Evolutionary conservation across 352 stramenopile genomes (phyloP).

Genomic region (Phytopythium cucurbitacearum): DNA sequence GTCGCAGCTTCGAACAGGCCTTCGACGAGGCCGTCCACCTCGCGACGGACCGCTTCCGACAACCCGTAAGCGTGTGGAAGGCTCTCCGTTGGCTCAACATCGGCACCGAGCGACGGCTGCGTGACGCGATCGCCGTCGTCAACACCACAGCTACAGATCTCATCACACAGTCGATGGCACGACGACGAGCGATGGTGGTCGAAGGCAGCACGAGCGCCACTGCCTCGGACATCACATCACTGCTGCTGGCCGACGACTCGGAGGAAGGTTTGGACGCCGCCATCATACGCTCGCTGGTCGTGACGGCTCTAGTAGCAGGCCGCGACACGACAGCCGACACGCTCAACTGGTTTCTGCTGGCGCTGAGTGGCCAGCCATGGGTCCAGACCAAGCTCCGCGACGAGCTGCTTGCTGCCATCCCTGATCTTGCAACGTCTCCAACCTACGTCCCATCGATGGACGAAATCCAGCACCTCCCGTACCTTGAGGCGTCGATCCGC

Average conservation of each 20-base stretch:
- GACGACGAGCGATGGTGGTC: background rate
- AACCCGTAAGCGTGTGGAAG: conserved; percentile 16
- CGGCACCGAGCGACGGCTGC: conserved; percentile 17
- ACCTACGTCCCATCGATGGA: conserved; percentile 25
- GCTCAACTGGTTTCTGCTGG: conserved; percentile 55
- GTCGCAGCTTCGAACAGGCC: conserved; percentile 3
- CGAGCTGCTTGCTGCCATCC: conserved; percentile 34
- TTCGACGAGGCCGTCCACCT: conserved; percentile 23
- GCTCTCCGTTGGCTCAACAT: conserved; percentile 15
- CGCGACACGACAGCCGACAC: conserved; percentile 53
- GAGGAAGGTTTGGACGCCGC: conserved; percentile 3
- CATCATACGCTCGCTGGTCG: conserved; percentile 32
- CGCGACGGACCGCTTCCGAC: conserved; percentile 12
- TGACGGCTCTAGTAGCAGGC: conserved; percentile 41
- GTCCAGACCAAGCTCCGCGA: conserved; percentile 29
- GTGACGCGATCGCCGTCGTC: conserved; percentile 16
- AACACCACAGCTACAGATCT: conserved; percentile 23
- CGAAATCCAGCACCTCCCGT: conserved; percentile 45
- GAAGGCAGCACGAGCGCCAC: conserved; percentile 5
- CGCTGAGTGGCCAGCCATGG: conserved; percentile 36
- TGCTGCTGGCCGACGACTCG: conserved; percentile 27
- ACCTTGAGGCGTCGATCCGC: conserved; percentile 51
- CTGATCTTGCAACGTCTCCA: conserved; percentile 12
- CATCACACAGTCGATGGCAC: conserved; percentile 24
- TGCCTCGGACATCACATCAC: conserved; percentile 21